These are phyloP conservation scores for Hypholoma fasciculare DNA, from an alignment of 768 basidiomycete genomes.

Conservation along the genomic window DNA sequence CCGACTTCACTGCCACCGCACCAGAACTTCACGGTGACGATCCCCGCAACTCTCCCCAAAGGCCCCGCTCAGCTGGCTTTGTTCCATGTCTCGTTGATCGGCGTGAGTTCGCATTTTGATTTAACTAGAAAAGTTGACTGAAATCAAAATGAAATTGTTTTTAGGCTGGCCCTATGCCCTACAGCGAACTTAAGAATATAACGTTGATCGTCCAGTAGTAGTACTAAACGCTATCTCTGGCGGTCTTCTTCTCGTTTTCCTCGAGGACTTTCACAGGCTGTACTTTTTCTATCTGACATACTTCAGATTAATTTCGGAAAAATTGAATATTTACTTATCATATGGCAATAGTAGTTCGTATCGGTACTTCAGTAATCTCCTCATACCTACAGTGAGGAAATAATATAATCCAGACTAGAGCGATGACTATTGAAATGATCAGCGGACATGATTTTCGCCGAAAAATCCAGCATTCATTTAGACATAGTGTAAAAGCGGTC, in stretches of 20 bases:
- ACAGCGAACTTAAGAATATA: constrained; percentile 30
- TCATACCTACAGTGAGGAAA: too few relatives aligned
- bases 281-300: not conserved
- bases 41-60: constrained; percentile 27
- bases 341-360: too few relatives aligned
- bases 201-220: constrained; percentile 25
- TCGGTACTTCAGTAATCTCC: too few relatives aligned
- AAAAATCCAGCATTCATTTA: too few relatives aligned
- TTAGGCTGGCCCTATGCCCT: constrained; percentile 32
- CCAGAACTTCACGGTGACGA: constrained; percentile 43
- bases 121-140: not conserved
- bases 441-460: too few relatives aligned
- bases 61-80: constrained; percentile 37
- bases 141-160: not conserved
- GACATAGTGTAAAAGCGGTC: too few relatives aligned
- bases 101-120: constrained; percentile 29
- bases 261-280: not conserved
- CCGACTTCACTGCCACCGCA: constrained; percentile 33
- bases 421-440: too few relatives aligned
- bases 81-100: constrained; percentile 36
- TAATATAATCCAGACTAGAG: too few relatives aligned
- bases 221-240: not conserved
- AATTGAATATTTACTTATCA: too few relatives aligned
- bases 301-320: too few relatives aligned
- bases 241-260: not conserved